A percentile compares a stretch with the other conserved stretches of the same genome.
These are phyloP conservation scores for Dittrichia graveolens DNA, from an alignment of 129 eudicot genomes.

Conservation along the genomic window DNA sequence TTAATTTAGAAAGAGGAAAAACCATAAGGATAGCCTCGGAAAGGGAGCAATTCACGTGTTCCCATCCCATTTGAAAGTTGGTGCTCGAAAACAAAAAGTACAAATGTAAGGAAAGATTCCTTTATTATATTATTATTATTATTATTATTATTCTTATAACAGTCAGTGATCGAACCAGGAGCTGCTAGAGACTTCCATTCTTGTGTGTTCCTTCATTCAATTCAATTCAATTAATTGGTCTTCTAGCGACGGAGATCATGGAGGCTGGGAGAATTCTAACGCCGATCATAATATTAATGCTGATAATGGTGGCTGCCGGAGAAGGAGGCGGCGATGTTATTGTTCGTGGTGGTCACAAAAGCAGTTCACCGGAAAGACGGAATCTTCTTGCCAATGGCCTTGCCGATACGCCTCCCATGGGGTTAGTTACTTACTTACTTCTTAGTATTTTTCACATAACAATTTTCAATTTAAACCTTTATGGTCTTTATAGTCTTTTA, in stretches of 20 bases:
- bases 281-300: background rate
- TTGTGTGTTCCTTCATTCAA: background rate
- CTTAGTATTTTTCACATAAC: background rate
- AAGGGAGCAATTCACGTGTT: no score
- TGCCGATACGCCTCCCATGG: conserved; percentile 81
- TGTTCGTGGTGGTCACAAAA: background rate
- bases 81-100: background rate
- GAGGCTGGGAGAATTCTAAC: background rate
- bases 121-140: no score
- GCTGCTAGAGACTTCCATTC: no score
- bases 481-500: no score
- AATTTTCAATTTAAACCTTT: no score
- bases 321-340: background rate
- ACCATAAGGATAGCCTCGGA: no score
- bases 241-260: background rate
- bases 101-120: no score
- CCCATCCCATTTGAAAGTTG: no score
- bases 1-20: no score
- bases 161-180: no score
- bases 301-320: conserved; percentile 10
- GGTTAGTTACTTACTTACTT: conserved; percentile 52
- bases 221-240: background rate
- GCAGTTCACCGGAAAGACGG: conserved; percentile 32
- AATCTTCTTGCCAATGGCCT: conserved; percentile 68
- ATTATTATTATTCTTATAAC: no score